Conservation (phyloP, 2,329 filamentous ascomycete genomes). For the Trichoderma pleuroti region DNA sequence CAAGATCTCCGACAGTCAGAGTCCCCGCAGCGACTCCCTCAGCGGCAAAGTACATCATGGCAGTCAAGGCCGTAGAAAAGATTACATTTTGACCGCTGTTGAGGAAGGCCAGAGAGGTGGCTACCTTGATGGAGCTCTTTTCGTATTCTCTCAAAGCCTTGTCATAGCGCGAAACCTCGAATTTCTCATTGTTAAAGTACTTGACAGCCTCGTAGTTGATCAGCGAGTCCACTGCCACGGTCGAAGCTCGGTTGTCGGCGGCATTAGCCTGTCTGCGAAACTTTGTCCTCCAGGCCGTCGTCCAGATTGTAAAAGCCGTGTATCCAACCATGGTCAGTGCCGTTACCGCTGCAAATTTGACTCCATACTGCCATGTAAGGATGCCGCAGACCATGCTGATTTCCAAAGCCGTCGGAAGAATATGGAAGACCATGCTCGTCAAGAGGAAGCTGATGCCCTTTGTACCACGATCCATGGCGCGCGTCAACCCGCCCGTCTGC, state of each 20-base stretch:
- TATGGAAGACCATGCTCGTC: conserved; percentile 97
- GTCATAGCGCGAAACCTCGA: conserved; percentile 88
- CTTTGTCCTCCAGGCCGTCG: conserved; percentile 94
- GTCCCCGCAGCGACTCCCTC: conserved; percentile 78
- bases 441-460: conserved; percentile 97
- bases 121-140: conserved; percentile 92
- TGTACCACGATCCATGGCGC: conserved; percentile 93
- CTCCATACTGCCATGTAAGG: conserved; percentile 91
- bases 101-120: conserved; percentile 85
- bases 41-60: conserved; percentile 97
- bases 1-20: conserved; percentile 89
- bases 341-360: conserved; percentile 88
- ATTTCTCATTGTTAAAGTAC: conserved; percentile 98
- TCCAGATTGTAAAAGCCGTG: conserved; percentile 93
- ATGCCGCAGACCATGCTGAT: conserved; percentile 96
- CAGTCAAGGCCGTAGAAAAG: conserved; percentile 87
- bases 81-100: conserved; percentile 97
- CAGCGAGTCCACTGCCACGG: conserved; percentile 90
- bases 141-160: conserved; percentile 82
- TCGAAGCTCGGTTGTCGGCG: conserved; percentile 92
- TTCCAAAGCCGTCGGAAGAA: conserved; percentile 88
- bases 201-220: conserved; percentile 99
- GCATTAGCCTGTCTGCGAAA: conserved; percentile 94
- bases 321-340: conserved; percentile 88
- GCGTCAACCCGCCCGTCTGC: conserved; percentile 89